Evolutionary conservation across 495 filamentous ascomycete genomes (phyloP).

Genomic region (Penicillium cinerascens): DNA sequence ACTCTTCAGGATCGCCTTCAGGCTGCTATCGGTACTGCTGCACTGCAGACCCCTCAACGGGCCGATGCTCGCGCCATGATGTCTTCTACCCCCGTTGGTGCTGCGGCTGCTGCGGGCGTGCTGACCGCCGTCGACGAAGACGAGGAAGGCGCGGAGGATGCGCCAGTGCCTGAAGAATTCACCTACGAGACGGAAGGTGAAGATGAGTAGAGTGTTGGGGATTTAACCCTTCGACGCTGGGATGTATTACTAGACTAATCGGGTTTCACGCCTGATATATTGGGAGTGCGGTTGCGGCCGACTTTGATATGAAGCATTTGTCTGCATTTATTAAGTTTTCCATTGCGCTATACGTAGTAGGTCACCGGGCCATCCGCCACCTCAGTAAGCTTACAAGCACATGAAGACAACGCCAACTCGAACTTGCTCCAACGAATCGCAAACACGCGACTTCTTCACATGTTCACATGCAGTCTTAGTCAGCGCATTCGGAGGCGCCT

Average conservation of each 20-base stretch:
- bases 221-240: conserved; percentile 24
- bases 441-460: conserved; percentile 3
- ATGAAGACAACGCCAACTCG: background rate
- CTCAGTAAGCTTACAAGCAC: background rate
- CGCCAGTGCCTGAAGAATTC: conserved; percentile 74
- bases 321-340: conserved; percentile 1
- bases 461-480: conserved; percentile 20
- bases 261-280: conserved; percentile 30
- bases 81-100: conserved; percentile 44
- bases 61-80: conserved; percentile 26
- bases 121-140: conserved; percentile 85
- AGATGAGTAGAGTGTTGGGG: conserved; percentile 45
- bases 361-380: background rate
- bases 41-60: conserved; percentile 42
- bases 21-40: conserved; percentile 33
- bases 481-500: conserved; percentile 17
- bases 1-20: conserved; percentile 45
- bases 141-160: conserved; percentile 76
- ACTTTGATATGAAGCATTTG: conserved; percentile 19
- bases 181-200: conserved; percentile 79
- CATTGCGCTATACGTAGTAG: background rate
- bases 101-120: conserved; percentile 73
- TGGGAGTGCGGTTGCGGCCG: conserved; percentile 11
- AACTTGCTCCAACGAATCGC: background rate
- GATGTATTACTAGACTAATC: conserved; percentile 49